A percentile compares a stretch with the other conserved stretches of the same genome.
These are phyloP conservation scores for Penicillium sp. DNA, from an alignment of 2,329 filamentous ascomycete genomes.

Conservation along the genomic window DNA sequence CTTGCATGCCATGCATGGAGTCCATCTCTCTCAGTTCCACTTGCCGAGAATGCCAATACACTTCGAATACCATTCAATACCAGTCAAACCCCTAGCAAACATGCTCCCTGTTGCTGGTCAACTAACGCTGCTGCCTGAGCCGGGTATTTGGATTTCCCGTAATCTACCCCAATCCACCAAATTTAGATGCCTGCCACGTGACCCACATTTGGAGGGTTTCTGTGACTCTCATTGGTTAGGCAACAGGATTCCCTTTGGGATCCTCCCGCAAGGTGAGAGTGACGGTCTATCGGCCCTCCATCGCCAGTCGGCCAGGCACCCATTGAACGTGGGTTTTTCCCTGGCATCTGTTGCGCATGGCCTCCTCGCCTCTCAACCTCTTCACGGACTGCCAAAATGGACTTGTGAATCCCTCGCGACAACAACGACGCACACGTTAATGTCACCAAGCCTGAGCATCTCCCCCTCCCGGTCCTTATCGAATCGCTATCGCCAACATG, in stretches of 20 bases:
- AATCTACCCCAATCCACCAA: slow-evolving; percentile 1
- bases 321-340: slow-evolving; percentile 12
- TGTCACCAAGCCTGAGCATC: slow-evolving; percentile 18
- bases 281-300: slow-evolving; percentile 29
- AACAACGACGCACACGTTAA: slow-evolving; percentile 1
- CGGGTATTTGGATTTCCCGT: not conserved
- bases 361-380: slow-evolving; percentile 6
- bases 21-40: not conserved
- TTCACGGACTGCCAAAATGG: slow-evolving; percentile 16
- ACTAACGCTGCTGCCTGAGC: slow-evolving; percentile 17
- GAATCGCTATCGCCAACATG: slow-evolving; percentile 39
- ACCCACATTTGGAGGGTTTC: slow-evolving; percentile 11
- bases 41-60: not conserved
- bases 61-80: not conserved
- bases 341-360: slow-evolving; percentile 11
- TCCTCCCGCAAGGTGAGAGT: slow-evolving; percentile 11
- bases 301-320: slow-evolving; percentile 25
- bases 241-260: slow-evolving; percentile 43
- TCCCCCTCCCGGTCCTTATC: slow-evolving; percentile 15
- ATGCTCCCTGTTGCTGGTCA: rapidly evolving
- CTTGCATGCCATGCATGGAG: slow-evolving; percentile 1
- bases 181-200: slow-evolving; percentile 37
- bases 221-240: slow-evolving; percentile 42
- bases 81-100: not conserved
- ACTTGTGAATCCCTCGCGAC: slow-evolving; percentile 12